Evolutionary conservation across 441 rosid species (phyloP).

Genomic region (Pelargonium citronellum): DNA sequence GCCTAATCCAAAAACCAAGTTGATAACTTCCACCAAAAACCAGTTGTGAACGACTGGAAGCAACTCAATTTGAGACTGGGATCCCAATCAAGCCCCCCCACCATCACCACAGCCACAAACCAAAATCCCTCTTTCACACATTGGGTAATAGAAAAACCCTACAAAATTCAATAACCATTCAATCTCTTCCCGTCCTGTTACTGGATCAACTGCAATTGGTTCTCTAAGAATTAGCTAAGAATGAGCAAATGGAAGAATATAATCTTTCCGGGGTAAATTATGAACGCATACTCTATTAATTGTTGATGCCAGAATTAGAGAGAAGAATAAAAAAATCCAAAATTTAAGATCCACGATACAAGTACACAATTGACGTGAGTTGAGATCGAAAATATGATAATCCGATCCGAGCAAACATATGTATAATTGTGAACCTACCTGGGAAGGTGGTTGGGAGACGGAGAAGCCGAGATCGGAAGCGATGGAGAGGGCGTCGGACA

Average conservation of each 20-base stretch:
- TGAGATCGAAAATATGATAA: neutral
- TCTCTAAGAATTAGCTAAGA: neutral
- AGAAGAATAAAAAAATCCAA: too few species aligned
- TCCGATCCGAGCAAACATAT: neutral
- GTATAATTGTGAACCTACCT: conserved; percentile 30
- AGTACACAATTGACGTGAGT: neutral
- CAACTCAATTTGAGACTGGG: neutral
- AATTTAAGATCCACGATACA: too few species aligned
- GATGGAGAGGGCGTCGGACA: conserved; percentile 93
- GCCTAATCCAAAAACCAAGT: neutral
- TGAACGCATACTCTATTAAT: neutral
- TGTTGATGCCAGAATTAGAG: too few species aligned
- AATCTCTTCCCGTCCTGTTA: neutral
- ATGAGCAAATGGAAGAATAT: neutral
- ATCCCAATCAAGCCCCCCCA: neutral
- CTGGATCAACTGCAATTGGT: neutral
- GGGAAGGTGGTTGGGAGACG: conserved; percentile 65
- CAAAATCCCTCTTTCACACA: neutral
- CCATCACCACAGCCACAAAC: neutral
- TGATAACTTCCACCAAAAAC: neutral
- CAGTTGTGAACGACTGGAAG: neutral
- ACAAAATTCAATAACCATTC: neutral
- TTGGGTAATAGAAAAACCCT: neutral
- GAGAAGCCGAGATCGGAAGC: conserved; percentile 93
- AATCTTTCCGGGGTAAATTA: neutral